phyloP scores from a whole-genome alignment of 495 filamentous ascomycete genomes.

The Staphylotrichum longicolle region DNA sequence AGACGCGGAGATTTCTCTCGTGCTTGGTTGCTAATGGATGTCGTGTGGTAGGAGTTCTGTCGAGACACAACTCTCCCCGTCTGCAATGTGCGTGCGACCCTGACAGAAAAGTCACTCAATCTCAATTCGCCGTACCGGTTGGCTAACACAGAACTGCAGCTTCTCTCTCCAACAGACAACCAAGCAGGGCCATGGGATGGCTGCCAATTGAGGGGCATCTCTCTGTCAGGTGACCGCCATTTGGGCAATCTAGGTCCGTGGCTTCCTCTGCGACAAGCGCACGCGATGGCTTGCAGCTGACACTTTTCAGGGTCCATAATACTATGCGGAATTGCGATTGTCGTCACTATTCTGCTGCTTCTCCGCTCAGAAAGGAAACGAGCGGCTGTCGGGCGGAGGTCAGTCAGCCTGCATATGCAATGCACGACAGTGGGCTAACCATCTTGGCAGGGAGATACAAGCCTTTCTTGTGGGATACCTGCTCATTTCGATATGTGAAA shows the following conservation, averaged over 20 bases:
- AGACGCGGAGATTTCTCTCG: neutral
- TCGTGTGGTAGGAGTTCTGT: slow-evolving; percentile 73
- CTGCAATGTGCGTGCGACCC: slow-evolving; percentile 76
- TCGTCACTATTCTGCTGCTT: slow-evolving; percentile 61
- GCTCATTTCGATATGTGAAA: slow-evolving; percentile 88
- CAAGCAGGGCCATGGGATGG: slow-evolving; percentile 55
- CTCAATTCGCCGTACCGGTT: neutral
- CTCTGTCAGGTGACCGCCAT: slow-evolving; percentile 58
- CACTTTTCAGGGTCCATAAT: slow-evolving; percentile 78
- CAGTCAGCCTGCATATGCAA: slow-evolving; percentile 25
- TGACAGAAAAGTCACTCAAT: neutral
- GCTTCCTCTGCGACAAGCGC: neutral
- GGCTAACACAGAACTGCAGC: slow-evolving; percentile 33
- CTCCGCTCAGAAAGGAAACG: slow-evolving; percentile 86
- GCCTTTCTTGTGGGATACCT: slow-evolving; percentile 86
- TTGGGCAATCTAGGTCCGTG: slow-evolving; percentile 83
- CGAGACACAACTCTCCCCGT: slow-evolving; percentile 92
- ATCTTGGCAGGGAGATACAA: slow-evolving; percentile 80
- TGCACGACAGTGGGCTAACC: slow-evolving; percentile 26
- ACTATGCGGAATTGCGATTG: slow-evolving; percentile 73
- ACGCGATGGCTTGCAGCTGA: slow-evolving; percentile 17
- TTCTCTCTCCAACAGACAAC: slow-evolving; percentile 45
- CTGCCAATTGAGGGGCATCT: slow-evolving; percentile 72
- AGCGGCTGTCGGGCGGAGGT: slow-evolving; percentile 94
- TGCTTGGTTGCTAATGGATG: slow-evolving; percentile 24